Base-by-base conservation (phyloP, 1,284 basidiomycete genomes). In the Coriolopsis trogii region DNA sequence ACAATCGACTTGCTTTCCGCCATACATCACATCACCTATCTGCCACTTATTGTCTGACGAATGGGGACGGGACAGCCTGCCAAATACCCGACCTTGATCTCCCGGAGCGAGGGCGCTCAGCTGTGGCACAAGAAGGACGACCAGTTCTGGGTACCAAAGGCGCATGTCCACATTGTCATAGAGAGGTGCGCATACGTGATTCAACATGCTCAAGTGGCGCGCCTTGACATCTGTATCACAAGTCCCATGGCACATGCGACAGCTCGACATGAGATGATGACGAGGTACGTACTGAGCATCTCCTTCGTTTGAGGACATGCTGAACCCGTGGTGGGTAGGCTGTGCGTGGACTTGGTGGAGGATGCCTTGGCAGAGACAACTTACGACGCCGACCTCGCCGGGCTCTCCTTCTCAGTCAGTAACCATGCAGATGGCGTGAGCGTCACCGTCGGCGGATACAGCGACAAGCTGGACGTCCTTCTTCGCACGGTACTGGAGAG, bases 331-430 rank as follows among this genome's bases (percentile, higher is more conserved):
- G n/a, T 18, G 73, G 3, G 6, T 28, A 68, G 65, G 6, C 48
- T 67, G 9, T 31, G 65, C 16, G 58, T 56, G 1, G 65, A 72
- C 40, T 67, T 74, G 1, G 62, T 72, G 24, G 62, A 66, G 13
- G 67, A 69, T 43, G 60, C 65, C 1, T 58, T 69, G 0, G 58
- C 66, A 2, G 65, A 63, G 44, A 43, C 65, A 58, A 76, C 81
- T 5, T 89, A 89, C 65, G 84, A 84, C 60, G 85, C 86, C 8
- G 75, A 79, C 47, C 72, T 88, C n/a, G 86, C 86, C 6, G 85
- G 84, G 3, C 70, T 87, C 49, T 69, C 70, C 28, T 87, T 83
- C 70, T 70, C 68, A 48, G 66, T 87, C 37, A 37, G 71, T 71
- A 57, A 75, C 72, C 51, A 71, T 69, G 51, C 73, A 68, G 42